Base-by-base conservation (phyloP, 371 early-diverging fungal genomes). In the Syncephalastrum racemosum region DNA sequence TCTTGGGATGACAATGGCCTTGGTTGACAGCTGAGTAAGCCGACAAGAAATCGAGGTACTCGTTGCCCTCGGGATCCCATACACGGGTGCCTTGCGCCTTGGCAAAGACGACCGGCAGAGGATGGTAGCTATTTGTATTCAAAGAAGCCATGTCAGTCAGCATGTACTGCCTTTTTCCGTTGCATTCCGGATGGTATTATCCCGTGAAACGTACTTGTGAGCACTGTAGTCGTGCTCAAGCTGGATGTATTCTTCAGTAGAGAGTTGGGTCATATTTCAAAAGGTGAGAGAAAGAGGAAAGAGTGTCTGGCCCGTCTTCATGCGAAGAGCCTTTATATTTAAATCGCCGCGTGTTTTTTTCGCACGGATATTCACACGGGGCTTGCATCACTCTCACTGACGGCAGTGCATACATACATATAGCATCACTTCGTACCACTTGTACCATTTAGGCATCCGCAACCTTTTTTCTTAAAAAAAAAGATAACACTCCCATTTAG, bases 1-100 rank as follows among this genome's bases (percentile, higher is more conserved):
- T 96, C 78, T 90, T 94, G 50, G 98, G 98, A 70, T 98, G 99
- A 62, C 91, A 91, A 75, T 97, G 98, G 43, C 97, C 96, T 78
- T 98, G 99, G 79, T 98, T 98, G 61, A 93, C 93, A 41, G 98
- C 96, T 16, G 93, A 93, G 72, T 98, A 98, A 25, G 96, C 97
- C 20, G 94, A 94, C 61, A 98, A 73, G 66, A 97, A 97, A 77
- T 98, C 99, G 78, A 94, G 85, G 84, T 96, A 97, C 67, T 87
- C 84, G 56, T 86, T 83, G 56, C 96, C 96, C 76, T 97, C 99
- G 42, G 96, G 96, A 67, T 98, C 98, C 91, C 91, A 93, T 44
- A 97, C 98, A 71, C 84, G 81, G 27, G 90, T 84, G 22, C 99
- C 99, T 70, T 95, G 50, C 39, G 91, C 99, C 63, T 84, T 85